A percentile compares a stretch with the other conserved stretches of the same genome.
These are phyloP conservation scores for Nemophila menziesii DNA, from an alignment of 257 asterid species.

Conservation along the genomic window DNA sequence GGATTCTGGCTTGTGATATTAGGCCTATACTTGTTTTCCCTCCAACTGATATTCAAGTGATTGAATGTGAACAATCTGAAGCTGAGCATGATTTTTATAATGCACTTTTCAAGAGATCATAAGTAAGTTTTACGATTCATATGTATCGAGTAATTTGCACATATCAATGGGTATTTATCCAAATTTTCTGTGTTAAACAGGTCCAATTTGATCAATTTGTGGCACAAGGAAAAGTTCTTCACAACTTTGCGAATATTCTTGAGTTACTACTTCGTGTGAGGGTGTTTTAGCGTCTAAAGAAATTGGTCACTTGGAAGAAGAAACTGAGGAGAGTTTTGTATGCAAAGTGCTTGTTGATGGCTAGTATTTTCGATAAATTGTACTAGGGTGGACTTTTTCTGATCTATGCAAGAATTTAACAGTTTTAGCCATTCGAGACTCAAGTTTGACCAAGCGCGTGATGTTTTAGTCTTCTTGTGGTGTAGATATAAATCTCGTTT, in stretches of 20 bases:
- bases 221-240: slow-evolving; percentile 85
- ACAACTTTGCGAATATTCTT: slow-evolving; percentile 77
- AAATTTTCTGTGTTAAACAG: slow-evolving; percentile 26
- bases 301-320: no score
- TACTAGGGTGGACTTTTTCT: no score
- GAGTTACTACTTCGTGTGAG: slow-evolving; percentile 72
- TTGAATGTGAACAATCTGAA: slow-evolving; percentile 61
- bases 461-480: no score
- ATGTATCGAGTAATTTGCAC: no score
- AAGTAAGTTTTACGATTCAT: slow-evolving; percentile 34
- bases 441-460: no score
- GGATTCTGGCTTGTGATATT: slow-evolving; percentile 13
- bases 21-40: slow-evolving; percentile 85
- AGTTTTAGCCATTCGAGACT: no score
- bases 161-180: background rate
- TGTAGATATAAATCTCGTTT: no score
- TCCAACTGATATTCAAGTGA: slow-evolving; percentile 59
- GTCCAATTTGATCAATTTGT: slow-evolving; percentile 71
- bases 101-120: slow-evolving; percentile 75
- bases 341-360: no score
- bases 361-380: no score
- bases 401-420: no score
- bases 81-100: slow-evolving; percentile 61
- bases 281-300: no score
- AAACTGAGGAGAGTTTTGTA: no score